Percentiles rank a stretch among this genome's conserved stretches.
Evolutionary conservation across 2,329 filamentous ascomycete genomes (phyloP).

Genomic region (Ceratocystis lukuohia): DNA sequence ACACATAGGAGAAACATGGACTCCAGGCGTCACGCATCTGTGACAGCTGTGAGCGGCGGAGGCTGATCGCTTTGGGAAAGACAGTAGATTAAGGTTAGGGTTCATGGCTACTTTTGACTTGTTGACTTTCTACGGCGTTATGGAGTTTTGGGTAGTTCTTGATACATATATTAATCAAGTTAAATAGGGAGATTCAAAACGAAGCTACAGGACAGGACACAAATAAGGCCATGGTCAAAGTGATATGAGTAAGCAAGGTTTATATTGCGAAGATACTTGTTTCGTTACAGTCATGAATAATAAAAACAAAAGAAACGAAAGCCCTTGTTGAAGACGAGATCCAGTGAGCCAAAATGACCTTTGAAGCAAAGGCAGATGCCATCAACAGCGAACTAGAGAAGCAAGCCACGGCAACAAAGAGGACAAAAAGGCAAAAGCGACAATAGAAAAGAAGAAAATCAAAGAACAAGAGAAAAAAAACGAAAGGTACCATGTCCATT

Average conservation of each 20-base stretch:
- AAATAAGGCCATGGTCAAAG: neutral
- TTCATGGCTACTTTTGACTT: conserved; percentile 14
- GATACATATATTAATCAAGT: neutral
- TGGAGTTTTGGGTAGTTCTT: conserved; percentile 1
- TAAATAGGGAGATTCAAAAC: neutral
- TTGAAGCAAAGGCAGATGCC: neutral
- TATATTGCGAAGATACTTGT: conserved; percentile 6
- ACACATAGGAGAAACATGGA: conserved; percentile 75
- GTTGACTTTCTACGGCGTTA: conserved; percentile 23
- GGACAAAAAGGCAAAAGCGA: neutral
- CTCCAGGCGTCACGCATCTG: conserved; percentile 52
- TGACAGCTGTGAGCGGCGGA: conserved; percentile 27
- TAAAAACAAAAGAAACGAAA: neutral
- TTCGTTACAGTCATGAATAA: conserved; percentile 9
- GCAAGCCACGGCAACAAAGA: neutral
- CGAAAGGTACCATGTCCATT: conserved; percentile 16
- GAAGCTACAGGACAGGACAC: neutral
- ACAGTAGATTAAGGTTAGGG: conserved; percentile 16
- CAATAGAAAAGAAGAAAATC: neutral
- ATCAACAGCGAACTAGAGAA: neutral
- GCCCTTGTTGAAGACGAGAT: neutral
- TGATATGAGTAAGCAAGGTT: neutral
- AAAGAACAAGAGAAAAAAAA: conserved; percentile 4
- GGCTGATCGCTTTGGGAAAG: neutral
- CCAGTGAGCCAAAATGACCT: neutral